Evolutionary conservation across 768 basidiomycete genomes (phyloP).

Genomic region (Kwoniella newhampshirensis): DNA sequence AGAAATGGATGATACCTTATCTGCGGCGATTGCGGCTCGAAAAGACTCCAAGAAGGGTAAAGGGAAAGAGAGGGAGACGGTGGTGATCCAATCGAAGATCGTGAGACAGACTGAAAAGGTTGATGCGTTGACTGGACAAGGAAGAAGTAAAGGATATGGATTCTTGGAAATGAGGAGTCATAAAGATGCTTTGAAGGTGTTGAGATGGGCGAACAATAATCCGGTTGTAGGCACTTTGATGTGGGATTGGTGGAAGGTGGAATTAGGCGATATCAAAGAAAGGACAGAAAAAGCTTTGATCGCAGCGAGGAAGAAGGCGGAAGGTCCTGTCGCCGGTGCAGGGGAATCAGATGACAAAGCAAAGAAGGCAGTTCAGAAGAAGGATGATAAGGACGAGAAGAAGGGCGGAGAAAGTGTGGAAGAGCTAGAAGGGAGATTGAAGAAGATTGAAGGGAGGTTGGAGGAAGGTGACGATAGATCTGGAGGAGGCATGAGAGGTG

Average conservation of each 20-base stretch:
- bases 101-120: constrained; percentile 85
- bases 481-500: constrained; percentile 52
- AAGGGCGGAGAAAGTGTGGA: constrained; percentile 50
- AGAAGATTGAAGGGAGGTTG: constrained; percentile 64
- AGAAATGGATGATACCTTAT: constrained; percentile 57
- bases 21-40: constrained; percentile 47
- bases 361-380: constrained; percentile 49
- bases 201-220: constrained; percentile 95
- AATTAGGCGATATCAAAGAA: constrained; percentile 57
- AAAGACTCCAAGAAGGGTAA: constrained; percentile 47
- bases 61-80: constrained; percentile 55
- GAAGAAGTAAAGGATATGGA: constrained; percentile 88
- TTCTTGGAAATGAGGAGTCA: constrained; percentile 88
- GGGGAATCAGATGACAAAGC: constrained; percentile 46
- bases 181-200: constrained; percentile 81
- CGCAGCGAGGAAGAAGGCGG: constrained; percentile 54
- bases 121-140: constrained; percentile 81
- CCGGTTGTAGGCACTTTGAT: constrained; percentile 65
- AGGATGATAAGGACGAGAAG: constrained; percentile 51
- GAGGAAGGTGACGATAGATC: constrained; percentile 48
- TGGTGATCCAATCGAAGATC: constrained; percentile 87
- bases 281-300: constrained; percentile 46
- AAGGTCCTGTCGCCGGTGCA: constrained; percentile 42
- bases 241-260: constrained; percentile 81
- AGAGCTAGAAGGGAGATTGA: constrained; percentile 60